Evolutionary conservation across 768 basidiomycete genomes (phyloP).

Genomic region (Suillus americanus): DNA sequence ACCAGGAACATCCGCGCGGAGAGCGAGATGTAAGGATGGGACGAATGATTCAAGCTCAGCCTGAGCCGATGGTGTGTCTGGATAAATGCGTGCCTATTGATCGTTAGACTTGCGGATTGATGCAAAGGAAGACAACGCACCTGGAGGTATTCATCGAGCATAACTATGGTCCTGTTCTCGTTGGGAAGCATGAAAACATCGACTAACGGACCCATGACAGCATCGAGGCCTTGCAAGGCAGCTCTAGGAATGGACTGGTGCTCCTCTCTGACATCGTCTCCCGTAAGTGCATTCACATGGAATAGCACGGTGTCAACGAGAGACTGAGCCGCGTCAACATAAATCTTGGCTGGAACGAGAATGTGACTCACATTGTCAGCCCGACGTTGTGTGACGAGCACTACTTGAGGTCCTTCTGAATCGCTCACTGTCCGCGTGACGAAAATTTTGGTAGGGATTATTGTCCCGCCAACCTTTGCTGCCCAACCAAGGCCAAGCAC

Average conservation of each 20-base stretch:
- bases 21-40: conserved; percentile 53
- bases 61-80: conserved; percentile 49
- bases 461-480: conserved; percentile 49
- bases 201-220: conserved; percentile 56
- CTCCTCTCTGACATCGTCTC: conserved; percentile 46
- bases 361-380: conserved; percentile 56
- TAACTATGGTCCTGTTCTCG: conserved; percentile 49
- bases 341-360: neutral
- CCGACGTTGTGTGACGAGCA: conserved; percentile 58
- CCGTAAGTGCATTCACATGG: conserved; percentile 77
- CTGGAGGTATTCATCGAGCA: conserved; percentile 79
- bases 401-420: conserved; percentile 51
- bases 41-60: conserved; percentile 44
- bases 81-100: conserved; percentile 63
- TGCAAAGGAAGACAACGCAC: conserved; percentile 35
- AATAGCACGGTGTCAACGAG: conserved; percentile 73
- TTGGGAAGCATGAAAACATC: conserved; percentile 57
- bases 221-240: conserved; percentile 57
- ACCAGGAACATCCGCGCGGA: conserved; percentile 44
- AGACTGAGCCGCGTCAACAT: conserved; percentile 35
- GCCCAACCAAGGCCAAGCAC: conserved; percentile 75
- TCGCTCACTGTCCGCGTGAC: conserved; percentile 46
- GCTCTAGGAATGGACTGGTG: conserved; percentile 24
- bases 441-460: conserved; percentile 64
- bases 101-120: neutral